These are phyloP conservation scores for Laetiporus sulphureus DNA, from an alignment of 1,284 basidiomycete species.

Conservation along the genomic window DNA sequence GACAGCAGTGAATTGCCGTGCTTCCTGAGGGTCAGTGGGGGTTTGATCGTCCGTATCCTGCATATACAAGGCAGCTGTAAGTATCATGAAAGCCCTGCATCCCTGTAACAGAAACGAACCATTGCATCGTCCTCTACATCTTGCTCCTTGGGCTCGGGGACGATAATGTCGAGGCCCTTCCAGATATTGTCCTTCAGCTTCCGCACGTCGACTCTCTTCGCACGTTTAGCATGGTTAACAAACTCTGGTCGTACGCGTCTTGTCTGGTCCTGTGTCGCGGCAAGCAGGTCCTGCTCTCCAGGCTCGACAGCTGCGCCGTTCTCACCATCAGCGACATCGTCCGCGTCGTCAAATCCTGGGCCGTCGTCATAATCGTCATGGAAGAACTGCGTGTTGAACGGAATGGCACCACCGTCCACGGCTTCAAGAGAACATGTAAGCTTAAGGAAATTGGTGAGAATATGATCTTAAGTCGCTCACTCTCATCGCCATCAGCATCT, in stretches of 20 bases:
- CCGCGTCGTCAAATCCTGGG: conserved; percentile 68
- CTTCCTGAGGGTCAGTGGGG: conserved; percentile 54
- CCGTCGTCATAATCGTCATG: conserved; percentile 86
- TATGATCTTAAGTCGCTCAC: conserved; percentile 38
- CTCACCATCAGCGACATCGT: conserved; percentile 51
- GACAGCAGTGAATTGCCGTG: conserved; percentile 80
- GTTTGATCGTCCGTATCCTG: conserved; percentile 47
- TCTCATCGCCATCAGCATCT: conserved; percentile 54
- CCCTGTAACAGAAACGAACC: conserved; percentile 33
- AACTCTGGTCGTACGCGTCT: conserved; percentile 81
- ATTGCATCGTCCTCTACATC: conserved; percentile 47
- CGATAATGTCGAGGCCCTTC: conserved; percentile 77
- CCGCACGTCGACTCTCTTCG: conserved; percentile 95
- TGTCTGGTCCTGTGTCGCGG: conserved; percentile 73
- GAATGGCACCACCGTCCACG: conserved; percentile 48
- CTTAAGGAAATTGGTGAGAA: neutral
- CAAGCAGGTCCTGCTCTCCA: conserved; percentile 82
- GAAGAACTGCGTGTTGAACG: conserved; percentile 97
- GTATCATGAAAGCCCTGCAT: too few relatives aligned
- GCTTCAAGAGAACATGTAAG: conserved; percentile 20
- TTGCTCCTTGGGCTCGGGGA: conserved; percentile 31
- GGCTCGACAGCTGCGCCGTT: conserved; percentile 40
- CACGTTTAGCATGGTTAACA: conserved; percentile 93
- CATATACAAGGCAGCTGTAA: too few relatives aligned
- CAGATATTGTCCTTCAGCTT: conserved; percentile 98